Conservation (phyloP, 2,329 filamentous ascomycete genomes). For the Hirsutella thompsonii region DNA sequence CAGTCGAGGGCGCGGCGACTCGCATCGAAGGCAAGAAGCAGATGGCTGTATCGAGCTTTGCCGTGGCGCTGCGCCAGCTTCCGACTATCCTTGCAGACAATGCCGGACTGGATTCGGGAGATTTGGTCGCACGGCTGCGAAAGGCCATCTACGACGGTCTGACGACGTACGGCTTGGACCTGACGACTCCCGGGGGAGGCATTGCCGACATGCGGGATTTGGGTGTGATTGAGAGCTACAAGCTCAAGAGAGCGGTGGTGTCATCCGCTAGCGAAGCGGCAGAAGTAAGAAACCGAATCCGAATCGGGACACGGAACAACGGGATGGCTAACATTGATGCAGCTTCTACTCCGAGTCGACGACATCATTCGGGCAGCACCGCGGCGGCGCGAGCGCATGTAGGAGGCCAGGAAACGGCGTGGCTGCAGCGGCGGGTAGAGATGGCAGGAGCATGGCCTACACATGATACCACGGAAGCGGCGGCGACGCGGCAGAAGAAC, state of each 20-base stretch:
- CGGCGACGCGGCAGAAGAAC: not conserved
- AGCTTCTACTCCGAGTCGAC: conserved; percentile 87
- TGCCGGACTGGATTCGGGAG: conserved; percentile 88
- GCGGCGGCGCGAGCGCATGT: conserved; percentile 34
- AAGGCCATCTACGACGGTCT: conserved; percentile 93
- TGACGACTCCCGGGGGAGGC: conserved; percentile 79
- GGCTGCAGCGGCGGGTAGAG: not conserved
- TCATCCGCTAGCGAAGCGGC: conserved; percentile 92
- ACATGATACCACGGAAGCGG: conserved; percentile 1
- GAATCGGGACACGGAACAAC: not conserved
- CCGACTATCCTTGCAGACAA: conserved; percentile 97
- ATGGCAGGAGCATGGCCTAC: too few species aligned
- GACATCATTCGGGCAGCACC: conserved; percentile 95
- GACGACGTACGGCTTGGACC: conserved; percentile 81
- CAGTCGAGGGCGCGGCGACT: conserved; percentile 84
- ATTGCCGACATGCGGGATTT: conserved; percentile 93
- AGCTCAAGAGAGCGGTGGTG: conserved; percentile 96
- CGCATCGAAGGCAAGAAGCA: conserved; percentile 96
- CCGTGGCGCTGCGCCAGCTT: conserved; percentile 77
- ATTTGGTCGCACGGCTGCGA: conserved; percentile 80
- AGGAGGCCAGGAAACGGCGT: conserved; percentile 7
- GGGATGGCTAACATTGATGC: conserved; percentile 2
- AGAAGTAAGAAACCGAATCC: conserved; percentile 50
- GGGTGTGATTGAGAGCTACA: conserved; percentile 95
- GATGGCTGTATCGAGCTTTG: conserved; percentile 82